Conservation (phyloP, 345 rosid species). For the Populus nigra region DNA sequence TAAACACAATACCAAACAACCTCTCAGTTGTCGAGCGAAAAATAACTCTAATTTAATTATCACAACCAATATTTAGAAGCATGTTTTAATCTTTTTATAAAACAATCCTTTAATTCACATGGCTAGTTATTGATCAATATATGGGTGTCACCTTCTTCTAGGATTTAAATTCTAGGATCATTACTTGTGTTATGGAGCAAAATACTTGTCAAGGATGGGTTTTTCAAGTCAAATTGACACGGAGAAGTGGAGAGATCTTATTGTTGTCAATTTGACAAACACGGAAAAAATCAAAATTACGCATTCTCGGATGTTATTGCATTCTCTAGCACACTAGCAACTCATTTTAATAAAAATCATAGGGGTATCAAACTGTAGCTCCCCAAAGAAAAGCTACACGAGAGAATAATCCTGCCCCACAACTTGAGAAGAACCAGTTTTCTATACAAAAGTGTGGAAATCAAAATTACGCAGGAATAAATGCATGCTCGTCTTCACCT, state of each 20-base stretch:
- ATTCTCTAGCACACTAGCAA: conserved; percentile 1
- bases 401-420: conserved; percentile 15
- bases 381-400: not conserved
- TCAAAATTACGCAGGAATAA: conserved; percentile 11
- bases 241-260: not conserved
- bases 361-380: not conserved
- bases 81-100: too few species aligned
- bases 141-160: too few species aligned
- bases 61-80: too few species aligned
- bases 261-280: not conserved
- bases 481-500: conserved; percentile 16
- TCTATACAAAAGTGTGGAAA: conserved; percentile 21
- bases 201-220: not conserved
- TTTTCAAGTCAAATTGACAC: not conserved
- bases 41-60: too few species aligned
- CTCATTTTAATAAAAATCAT: conserved; percentile 2
- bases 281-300: not conserved
- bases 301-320: too few species aligned
- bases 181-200: not conserved
- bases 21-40: too few species aligned
- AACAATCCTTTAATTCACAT: too few species aligned
- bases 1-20: too few species aligned
- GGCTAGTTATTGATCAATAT: not conserved
- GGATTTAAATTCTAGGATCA: too few species aligned
- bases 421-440: conserved; percentile 7